These are phyloP conservation scores for Ceriops tagal DNA, from an alignment of 345 rosid genomes.

Conservation along the genomic window DNA sequence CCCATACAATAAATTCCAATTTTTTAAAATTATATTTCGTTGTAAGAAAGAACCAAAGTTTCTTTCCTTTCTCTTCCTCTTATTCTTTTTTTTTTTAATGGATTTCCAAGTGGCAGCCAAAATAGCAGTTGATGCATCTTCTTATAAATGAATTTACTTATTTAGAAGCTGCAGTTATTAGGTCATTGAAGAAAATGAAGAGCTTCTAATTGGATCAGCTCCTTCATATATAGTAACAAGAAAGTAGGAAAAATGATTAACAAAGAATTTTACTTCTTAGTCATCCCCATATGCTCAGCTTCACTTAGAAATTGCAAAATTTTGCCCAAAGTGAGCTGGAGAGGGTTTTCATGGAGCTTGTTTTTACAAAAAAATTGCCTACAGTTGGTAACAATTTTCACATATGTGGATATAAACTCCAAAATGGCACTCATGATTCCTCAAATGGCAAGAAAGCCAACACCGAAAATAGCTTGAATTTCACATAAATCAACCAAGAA, in stretches of 20 bases:
- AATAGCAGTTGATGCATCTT: not conserved
- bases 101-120: not conserved
- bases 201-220: constrained; percentile 8
- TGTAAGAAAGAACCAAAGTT: constrained; percentile 1
- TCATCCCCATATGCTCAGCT: not conserved
- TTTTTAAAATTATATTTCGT: not conserved
- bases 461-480: too few relatives aligned
- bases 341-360: not conserved
- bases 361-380: not conserved
- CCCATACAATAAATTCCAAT: not conserved
- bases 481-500: too few relatives aligned
- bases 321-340: not conserved
- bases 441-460: too few relatives aligned
- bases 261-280: not conserved
- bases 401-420: too few relatives aligned
- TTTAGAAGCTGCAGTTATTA: not conserved
- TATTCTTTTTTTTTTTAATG: not conserved
- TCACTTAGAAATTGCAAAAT: not conserved
- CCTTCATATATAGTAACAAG: not conserved
- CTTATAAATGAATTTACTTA: not conserved
- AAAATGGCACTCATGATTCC: too few relatives aligned
- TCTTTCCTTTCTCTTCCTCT: not conserved
- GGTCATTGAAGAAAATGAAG: not conserved
- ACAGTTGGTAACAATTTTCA: not conserved
- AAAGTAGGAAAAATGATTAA: not conserved